These are phyloP conservation scores for Penicillium crystallinum DNA, from an alignment of 495 filamentous ascomycete species.

Conservation along the genomic window DNA sequence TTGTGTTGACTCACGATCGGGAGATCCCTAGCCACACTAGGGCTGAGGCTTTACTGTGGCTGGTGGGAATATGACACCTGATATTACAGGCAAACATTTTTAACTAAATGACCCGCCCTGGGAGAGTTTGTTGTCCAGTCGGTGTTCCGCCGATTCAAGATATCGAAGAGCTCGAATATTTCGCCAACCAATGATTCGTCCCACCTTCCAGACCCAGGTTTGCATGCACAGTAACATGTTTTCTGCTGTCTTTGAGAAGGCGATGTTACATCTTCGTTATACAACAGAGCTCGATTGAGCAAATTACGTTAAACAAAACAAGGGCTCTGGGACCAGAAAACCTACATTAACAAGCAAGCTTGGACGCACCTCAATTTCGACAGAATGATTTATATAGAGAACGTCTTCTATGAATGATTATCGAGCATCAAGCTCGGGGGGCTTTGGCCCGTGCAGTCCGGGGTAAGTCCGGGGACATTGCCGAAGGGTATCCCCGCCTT, in stretches of 20 bases:
- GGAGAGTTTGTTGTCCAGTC: constrained; percentile 17
- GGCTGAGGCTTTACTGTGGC: constrained; percentile 4
- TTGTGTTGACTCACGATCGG: constrained; percentile 20
- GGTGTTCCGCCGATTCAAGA: constrained; percentile 8
- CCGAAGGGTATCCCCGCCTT: constrained; percentile 8
- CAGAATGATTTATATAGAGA: no score
- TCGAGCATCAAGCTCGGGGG: neutral
- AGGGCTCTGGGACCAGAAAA: no score
- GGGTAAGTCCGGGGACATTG: constrained; percentile 22
- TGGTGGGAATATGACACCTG: neutral
- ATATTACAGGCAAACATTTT: neutral
- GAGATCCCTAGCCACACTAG: constrained; percentile 16
- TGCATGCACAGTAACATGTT: no score
- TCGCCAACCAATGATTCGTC: no score
- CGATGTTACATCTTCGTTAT: no score
- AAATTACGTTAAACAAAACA: no score
- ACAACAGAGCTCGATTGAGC: no score
- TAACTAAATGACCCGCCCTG: neutral
- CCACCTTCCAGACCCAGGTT: no score
- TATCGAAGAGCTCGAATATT: neutral
- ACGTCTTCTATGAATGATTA: neutral
- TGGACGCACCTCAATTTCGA: no score
- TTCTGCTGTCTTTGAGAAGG: no score
- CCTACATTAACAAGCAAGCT: no score
- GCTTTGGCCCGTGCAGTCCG: constrained; percentile 6